Base-by-base conservation (phyloP, 495 filamentous ascomycete genomes). In the Durotheca rogersii region DNA sequence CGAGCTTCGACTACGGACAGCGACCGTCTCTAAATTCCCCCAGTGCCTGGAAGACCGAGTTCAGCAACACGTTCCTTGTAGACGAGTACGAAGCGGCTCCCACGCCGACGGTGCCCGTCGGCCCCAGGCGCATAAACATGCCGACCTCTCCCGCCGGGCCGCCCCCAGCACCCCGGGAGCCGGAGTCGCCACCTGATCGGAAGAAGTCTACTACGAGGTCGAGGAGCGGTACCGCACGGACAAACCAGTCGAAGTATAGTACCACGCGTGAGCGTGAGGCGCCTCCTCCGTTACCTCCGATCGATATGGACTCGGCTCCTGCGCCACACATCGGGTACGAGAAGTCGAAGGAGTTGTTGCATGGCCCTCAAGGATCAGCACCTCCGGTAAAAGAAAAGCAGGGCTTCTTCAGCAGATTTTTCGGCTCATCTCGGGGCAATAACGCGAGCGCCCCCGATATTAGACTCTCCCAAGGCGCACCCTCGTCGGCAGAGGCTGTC, bases 391-490 rank as follows among this genome's bases (percentile, higher is more conserved):
- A 85, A 62, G 87, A 92, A 46, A 82, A 84, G 17, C 88, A 79
- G 10, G 90, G 93, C 17, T 98, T 98, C 70, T 96, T 96, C 73
- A 82, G 88, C 47, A 82, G 92, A 52, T 86, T 97, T 9, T 96
- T 97, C 68, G 87, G 69, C 36, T 81, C 77, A 3, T 76, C 77
- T 20, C 85, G 75, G 60, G 72, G 14, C 41, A 58, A n/a, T n/a
- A n/a, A 14, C 43, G 37, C 61, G 53, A 57, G 58, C 42, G 53
- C 18, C 31, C 20, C 58, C 52, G 51, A 53, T 38, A 21, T 56
- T 56, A 52, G 56, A 45, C 50, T 68, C 51, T 50, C 41, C 3
- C 51, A 74, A 59, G 46, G 44, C 53, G 46, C 67, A 46, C 31
- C 66, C 55, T 48, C 58, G 25, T 23, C 57, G 14, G 40, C 55